A percentile compares a stretch with the other conserved stretches of the same genome.
phyloP scores from a whole-genome alignment of 805 yeast genomes.

The Candida takata region DNA sequence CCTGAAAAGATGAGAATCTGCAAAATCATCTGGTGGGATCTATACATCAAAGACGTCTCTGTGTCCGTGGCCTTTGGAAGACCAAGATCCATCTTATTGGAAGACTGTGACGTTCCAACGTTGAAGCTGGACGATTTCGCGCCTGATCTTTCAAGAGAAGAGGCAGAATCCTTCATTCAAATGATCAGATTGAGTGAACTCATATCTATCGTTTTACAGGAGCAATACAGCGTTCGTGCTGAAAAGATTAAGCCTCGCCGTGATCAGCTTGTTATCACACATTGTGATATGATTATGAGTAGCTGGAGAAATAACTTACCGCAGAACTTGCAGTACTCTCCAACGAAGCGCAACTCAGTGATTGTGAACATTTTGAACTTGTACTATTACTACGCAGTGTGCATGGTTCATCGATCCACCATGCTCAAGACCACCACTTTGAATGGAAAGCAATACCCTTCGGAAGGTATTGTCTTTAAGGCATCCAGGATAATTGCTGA shows the following conservation, averaged over 20 bases:
- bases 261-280: constrained; percentile 36
- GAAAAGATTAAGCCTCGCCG: constrained; percentile 41
- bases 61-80: constrained; percentile 70
- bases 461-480: constrained; percentile 63
- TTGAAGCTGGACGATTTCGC: constrained; percentile 56
- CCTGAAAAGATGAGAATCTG: constrained; percentile 41
- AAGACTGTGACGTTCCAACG: constrained; percentile 76
- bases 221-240: constrained; percentile 65
- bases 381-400: constrained; percentile 67
- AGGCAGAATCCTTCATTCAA: constrained; percentile 54
- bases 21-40: constrained; percentile 72
- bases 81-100: constrained; percentile 59
- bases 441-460: constrained; percentile 25
- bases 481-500: constrained; percentile 71
- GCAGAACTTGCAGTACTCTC: constrained; percentile 51
- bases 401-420: constrained; percentile 65
- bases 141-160: constrained; percentile 42
- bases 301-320: constrained; percentile 70
- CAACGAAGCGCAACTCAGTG: constrained; percentile 41
- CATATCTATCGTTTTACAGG: constrained; percentile 59
- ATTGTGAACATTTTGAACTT: constrained; percentile 54
- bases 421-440: constrained; percentile 34
- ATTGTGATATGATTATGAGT: constrained; percentile 72
- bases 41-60: constrained; percentile 63
- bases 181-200: constrained; percentile 62